Conservation (phyloP, 176 grass and related monocot species). For the Hordeum marinum region DNA sequence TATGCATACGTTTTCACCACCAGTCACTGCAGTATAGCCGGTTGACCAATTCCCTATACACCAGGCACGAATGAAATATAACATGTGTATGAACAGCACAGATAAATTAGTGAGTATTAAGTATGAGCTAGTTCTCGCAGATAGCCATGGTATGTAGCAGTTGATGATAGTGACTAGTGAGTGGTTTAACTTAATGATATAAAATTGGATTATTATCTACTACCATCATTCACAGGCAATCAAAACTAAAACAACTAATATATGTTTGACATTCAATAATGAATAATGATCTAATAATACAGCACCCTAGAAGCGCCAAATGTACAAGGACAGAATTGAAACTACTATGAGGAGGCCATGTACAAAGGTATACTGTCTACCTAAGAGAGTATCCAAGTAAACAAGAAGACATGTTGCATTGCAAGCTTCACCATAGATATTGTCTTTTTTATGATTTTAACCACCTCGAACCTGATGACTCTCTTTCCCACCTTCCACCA, state of each 20-base stretch:
- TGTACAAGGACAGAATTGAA: not conserved
- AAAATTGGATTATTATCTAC: not conserved
- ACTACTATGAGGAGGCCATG: not conserved
- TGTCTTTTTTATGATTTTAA: not conserved
- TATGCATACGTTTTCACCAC: constrained; percentile 77
- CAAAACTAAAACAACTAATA: not conserved
- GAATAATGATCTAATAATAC: not conserved
- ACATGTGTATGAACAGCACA: not conserved
- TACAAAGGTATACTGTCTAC: not conserved
- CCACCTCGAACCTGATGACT: not conserved
- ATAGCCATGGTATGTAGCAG: not conserved
- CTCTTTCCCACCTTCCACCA: not conserved
- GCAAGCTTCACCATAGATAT: not conserved
- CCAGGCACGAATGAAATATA: constrained; percentile 19
- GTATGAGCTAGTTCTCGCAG: not conserved
- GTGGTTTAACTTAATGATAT: not conserved
- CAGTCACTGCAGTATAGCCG: constrained; percentile 45
- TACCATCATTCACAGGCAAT: not conserved
- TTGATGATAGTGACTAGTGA: not conserved
- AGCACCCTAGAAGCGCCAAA: not conserved
- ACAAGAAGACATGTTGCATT: not conserved
- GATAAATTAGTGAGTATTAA: not conserved
- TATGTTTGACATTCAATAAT: not conserved
- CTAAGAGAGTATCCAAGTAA: not conserved
- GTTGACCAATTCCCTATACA: constrained; percentile 67